These are phyloP conservation scores for Paramecium biaurelia DNA, from an alignment of 73 alveolate genomes.

Conservation along the genomic window DNA sequence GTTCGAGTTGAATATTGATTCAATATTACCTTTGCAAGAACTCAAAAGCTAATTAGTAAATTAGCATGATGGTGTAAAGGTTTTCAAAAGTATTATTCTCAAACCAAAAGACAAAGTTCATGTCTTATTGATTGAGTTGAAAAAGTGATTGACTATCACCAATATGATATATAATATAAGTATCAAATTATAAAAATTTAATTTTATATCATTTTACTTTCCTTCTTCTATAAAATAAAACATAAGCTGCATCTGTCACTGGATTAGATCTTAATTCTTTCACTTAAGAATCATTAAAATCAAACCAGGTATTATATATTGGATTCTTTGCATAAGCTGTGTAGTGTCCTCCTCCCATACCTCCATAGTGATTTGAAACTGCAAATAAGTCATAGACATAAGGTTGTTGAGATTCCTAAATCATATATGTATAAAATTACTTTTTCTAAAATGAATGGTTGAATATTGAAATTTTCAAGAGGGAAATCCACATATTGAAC, in stretches of 20 bases:
- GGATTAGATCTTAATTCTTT: conserved; percentile 51
- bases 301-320: conserved; percentile 78
- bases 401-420: conserved; percentile 34
- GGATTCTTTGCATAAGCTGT: conserved; percentile 94
- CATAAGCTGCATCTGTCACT: conserved; percentile 57
- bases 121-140: neutral
- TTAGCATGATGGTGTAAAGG: neutral
- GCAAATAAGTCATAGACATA: conserved; percentile 87
- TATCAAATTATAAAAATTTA: neutral
- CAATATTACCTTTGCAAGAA: neutral
- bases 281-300: conserved; percentile 88
- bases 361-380: conserved; percentile 96
- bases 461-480: conserved; percentile 75
- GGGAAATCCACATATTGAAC: conserved; percentile 69
- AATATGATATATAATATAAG: neutral
- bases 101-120: neutral
- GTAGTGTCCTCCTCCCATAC: conserved; percentile 97
- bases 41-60: neutral
- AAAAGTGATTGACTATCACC: neutral
- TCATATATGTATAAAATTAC: neutral
- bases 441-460: neutral
- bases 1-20: neutral
- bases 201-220: neutral
- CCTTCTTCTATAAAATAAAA: conserved; percentile 55
- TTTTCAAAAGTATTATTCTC: neutral